Base-by-base conservation (phyloP, 2,329 filamentous ascomycete species). In the Clonostachys solani region DNA sequence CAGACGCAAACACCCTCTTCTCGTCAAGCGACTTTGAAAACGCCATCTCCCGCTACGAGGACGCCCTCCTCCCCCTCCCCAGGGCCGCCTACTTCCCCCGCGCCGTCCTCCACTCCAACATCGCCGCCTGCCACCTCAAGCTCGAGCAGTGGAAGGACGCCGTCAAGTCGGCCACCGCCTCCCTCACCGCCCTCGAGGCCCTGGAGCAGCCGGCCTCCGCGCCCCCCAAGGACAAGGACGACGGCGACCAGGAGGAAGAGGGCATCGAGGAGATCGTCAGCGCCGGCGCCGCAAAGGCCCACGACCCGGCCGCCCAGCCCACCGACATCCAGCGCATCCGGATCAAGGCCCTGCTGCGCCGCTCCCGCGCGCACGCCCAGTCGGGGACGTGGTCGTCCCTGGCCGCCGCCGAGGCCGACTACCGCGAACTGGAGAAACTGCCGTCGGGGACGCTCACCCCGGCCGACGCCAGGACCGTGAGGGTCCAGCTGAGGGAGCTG, bases 111-210 rank as follows among this genome's bases (percentile, higher is more conserved):
- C 83, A 86, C 49, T 91, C 87, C 62, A 97, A 97, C 70, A 86
- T 96, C 54, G 81, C 92, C 2, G 92, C 92, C 10, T 96, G 91
- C 61, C 83, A 96, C 57, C 65, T 97, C 47, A 95, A 95, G 63
- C 73, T 95, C 4, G 76, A 84, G 50, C 85, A 92, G 51, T 96
- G 91, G 89, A 90, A 92, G 55, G 83, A 89, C 33, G 89, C 90
- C 10, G 78, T 91, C 40, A 84, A 85, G 43, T 77, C 81, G 10
- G 91, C 92, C 1, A 87, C 83, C 0, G 74, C 80, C 12, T 85
- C 89, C 3, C 62, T 97, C 1, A 85, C 92, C 12, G 76, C 79
- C 1, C 69, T 97, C n/a, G 82, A 87, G 50, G 75, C 78, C 29
- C 59, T 92, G 55, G 67, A 76, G 13, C 44, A 16, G 35, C 15